These are phyloP conservation scores for Nothophytophthora sp. DNA, from an alignment of 352 stramenopile genomes.

Conservation along the genomic window DNA sequence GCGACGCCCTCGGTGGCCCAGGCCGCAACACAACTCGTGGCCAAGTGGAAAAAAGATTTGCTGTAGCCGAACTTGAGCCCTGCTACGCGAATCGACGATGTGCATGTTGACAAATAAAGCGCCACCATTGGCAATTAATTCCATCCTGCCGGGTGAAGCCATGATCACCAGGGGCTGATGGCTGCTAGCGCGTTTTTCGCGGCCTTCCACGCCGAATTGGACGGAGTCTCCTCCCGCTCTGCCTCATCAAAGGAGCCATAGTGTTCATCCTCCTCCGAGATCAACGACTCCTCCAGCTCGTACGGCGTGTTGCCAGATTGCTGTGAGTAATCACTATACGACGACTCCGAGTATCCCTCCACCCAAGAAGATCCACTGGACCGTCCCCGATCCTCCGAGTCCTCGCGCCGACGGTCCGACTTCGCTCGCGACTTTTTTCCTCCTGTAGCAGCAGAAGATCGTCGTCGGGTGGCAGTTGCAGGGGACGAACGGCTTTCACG, in stretches of 20 bases:
- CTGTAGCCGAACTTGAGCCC: slow-evolving; percentile 33
- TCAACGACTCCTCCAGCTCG: slow-evolving; percentile 74
- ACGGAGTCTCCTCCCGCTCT: slow-evolving; percentile 15
- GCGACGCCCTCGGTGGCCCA: slow-evolving; percentile 59
- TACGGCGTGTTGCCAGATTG: slow-evolving; percentile 20
- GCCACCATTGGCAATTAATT: slow-evolving; percentile 1
- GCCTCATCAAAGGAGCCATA: slow-evolving; percentile 68
- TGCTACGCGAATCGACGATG: not conserved
- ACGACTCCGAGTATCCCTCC: slow-evolving; percentile 28
- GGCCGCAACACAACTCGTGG: slow-evolving; percentile 64
- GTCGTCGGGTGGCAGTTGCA: slow-evolving; percentile 16
- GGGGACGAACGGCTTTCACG: slow-evolving; percentile 32
- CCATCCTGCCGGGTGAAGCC: not conserved
- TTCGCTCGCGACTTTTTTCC: slow-evolving; percentile 23
- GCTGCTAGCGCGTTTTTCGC: slow-evolving; percentile 56
- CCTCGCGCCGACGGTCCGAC: slow-evolving; percentile 15
- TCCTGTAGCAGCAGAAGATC: slow-evolving; percentile 13
- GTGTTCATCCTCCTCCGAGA: slow-evolving; percentile 66
- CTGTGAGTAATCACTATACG: slow-evolving; percentile 36
- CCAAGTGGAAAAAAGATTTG: slow-evolving; percentile 88
- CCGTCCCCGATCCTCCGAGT: slow-evolving; percentile 17
- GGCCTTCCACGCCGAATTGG: slow-evolving; percentile 41
- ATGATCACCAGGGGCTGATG: slow-evolving; percentile 74
- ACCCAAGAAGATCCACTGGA: slow-evolving; percentile 24
- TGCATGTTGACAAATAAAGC: not conserved